Percentiles rank a stretch among this genome's conserved stretches.
Conservation (phyloP, 208 protist genomes). For the Wallacemonas sp. region DNA sequence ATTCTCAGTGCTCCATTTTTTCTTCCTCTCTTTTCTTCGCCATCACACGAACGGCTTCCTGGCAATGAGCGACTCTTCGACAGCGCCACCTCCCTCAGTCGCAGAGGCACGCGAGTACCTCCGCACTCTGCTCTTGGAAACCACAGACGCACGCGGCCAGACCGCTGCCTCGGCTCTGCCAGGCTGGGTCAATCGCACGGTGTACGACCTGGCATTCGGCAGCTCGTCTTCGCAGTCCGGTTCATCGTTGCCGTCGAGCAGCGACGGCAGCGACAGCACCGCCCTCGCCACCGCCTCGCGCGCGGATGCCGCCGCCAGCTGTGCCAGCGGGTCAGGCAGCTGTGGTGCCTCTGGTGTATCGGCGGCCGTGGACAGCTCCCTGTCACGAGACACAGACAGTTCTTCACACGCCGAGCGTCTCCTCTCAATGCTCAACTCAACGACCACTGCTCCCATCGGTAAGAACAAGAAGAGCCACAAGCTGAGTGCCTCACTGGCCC, state of each 20-base stretch:
- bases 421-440: background rate
- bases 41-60: too few species aligned
- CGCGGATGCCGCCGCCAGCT: background rate
- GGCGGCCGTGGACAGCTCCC: background rate
- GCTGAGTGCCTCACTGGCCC: background rate
- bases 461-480: slow-evolving; percentile 9
- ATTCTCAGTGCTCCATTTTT: background rate
- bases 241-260: background rate
- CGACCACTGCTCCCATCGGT: background rate
- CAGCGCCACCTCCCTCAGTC: background rate
- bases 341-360: background rate
- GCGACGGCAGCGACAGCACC: background rate
- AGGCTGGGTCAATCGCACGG: background rate
- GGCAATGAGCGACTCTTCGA: background rate
- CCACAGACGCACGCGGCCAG: background rate
- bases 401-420: background rate
- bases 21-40: slow-evolving; percentile 10
- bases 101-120: slow-evolving; percentile 1
- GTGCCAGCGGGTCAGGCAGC: background rate
- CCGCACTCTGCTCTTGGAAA: background rate
- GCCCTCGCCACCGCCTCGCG: background rate
- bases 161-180: background rate
- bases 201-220: background rate
- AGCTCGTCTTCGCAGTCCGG: background rate
- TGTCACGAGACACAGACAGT: too few species aligned